Percentiles rank a stretch among this genome's conserved stretches.
These are phyloP conservation scores for Rhexocercosporidium sp. DNA, from an alignment of 2,329 filamentous ascomycete species.

Conservation along the genomic window DNA sequence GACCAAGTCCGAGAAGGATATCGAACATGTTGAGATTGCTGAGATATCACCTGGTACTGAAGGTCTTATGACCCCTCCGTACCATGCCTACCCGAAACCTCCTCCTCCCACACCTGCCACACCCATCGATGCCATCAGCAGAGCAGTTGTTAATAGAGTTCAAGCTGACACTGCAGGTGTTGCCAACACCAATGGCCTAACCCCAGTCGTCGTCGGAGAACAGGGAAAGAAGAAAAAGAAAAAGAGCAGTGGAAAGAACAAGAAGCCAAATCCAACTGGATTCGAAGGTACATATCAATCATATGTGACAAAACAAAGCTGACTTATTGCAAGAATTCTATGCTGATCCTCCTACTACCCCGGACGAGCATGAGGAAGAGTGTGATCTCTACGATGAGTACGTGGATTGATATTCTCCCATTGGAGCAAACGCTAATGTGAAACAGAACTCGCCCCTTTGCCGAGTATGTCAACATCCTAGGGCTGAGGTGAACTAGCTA, in stretches of 20 bases:
- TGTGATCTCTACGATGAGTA: constrained; percentile 70
- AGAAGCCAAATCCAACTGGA: constrained; percentile 55
- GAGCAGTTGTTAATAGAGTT: background rate
- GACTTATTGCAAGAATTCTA: constrained; percentile 63
- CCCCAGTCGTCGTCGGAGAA: background rate
- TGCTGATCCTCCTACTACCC: constrained; percentile 79
- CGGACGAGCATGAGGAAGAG: constrained; percentile 69
- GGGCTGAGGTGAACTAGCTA: constrained; percentile 21
- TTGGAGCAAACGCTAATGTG: constrained; percentile 33
- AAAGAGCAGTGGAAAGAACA: constrained; percentile 44
- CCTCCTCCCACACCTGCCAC: constrained; percentile 31
- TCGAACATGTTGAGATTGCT: constrained; percentile 21
- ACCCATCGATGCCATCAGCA: background rate
- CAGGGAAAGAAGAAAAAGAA: constrained; percentile 50
- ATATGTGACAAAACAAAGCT: constrained; percentile 13
- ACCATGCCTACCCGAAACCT: constrained; percentile 20
- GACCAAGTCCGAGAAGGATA: constrained; percentile 14
- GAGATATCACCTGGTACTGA: constrained; percentile 18
- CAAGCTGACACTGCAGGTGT: background rate
- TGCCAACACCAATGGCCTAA: background rate
- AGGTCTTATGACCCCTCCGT: constrained; percentile 27
- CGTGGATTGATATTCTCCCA: constrained; percentile 38
- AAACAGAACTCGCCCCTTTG: constrained; percentile 56
- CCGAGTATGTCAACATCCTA: constrained; percentile 53
- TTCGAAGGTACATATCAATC: constrained; percentile 63